phyloP scores from a whole-genome alignment of 768 basidiomycete genomes.

The Calvatia gigantea region DNA sequence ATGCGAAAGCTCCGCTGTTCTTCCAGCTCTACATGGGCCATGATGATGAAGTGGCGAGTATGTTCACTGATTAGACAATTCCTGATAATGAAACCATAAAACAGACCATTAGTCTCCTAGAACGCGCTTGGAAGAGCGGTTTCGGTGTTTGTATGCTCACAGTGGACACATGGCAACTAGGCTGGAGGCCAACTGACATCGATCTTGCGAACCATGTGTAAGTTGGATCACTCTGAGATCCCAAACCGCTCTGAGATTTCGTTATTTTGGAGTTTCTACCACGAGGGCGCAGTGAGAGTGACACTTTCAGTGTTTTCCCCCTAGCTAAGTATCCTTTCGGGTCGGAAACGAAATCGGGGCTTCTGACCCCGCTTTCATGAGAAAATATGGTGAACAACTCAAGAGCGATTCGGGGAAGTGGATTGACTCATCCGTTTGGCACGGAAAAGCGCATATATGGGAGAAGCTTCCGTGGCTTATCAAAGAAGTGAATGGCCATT shows the following conservation, averaged over 20 bases:
- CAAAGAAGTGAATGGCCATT: conserved; percentile 27
- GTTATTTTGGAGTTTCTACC: conserved; percentile 38
- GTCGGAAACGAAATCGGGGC: conserved; percentile 43
- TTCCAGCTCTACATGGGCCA: conserved; percentile 57
- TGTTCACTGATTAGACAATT: neutral
- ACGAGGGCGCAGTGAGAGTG: conserved; percentile 25
- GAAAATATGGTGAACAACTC: conserved; percentile 38
- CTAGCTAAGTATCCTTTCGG: conserved; percentile 13
- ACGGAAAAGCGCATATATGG: conserved; percentile 51
- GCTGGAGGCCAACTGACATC: conserved; percentile 46
- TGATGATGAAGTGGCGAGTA: conserved; percentile 45
- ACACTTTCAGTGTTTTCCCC: neutral
- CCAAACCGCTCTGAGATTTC: neutral
- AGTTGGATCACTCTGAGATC: conserved; percentile 2
- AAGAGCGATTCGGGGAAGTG: conserved; percentile 40
- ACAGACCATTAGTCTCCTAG: conserved; percentile 42
- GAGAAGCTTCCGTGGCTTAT: conserved; percentile 48
- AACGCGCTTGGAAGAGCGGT: conserved; percentile 42
- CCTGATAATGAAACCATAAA: neutral
- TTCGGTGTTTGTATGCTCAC: conserved; percentile 46
- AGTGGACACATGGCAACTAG: conserved; percentile 49
- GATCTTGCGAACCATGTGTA: conserved; percentile 47
- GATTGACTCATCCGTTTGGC: conserved; percentile 46
- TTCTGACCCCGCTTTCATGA: conserved; percentile 49
- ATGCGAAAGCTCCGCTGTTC: conserved; percentile 39